Evolutionary conservation across 352 stramenopile species (phyloP).

Genomic region (Elongisporangium senticosum): DNA sequence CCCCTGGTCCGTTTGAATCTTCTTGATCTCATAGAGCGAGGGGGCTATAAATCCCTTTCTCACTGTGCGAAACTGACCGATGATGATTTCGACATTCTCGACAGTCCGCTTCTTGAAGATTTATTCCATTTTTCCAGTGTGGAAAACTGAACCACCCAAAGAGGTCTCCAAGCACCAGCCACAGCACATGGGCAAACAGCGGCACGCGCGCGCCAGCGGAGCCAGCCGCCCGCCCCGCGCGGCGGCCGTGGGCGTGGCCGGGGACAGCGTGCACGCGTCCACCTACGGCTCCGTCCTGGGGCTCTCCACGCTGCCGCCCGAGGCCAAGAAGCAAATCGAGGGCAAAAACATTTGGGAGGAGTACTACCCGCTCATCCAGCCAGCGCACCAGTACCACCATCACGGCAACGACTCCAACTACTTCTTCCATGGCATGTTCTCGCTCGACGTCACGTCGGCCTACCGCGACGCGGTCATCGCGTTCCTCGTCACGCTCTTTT

Average conservation of each 20-base stretch:
- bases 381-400: constrained; percentile 73
- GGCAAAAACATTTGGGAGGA: constrained; percentile 82
- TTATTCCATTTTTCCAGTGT: not conserved
- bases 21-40: not conserved
- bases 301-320: not conserved
- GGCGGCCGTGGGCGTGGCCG: too few species aligned
- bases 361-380: constrained; percentile 85
- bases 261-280: not conserved
- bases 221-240: not conserved
- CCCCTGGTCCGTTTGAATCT: not conserved
- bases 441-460: constrained; percentile 77
- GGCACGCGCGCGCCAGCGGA: not conserved
- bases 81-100: not conserved
- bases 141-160: not conserved
- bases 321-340: constrained; percentile 5
- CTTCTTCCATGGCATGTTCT: constrained; percentile 87
- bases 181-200: not conserved
- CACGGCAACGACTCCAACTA: constrained; percentile 70
- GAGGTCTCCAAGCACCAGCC: not conserved
- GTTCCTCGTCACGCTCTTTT: constrained; percentile 73
- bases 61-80: not conserved
- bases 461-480: constrained; percentile 80
- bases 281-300: not conserved
- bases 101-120: not conserved
- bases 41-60: not conserved